Evolutionary conservation across 192 early-diverging fungal species (phyloP), one percentile per base, ranked within the genome.

Genomic region (Backusella parvicylindrica): DNA sequence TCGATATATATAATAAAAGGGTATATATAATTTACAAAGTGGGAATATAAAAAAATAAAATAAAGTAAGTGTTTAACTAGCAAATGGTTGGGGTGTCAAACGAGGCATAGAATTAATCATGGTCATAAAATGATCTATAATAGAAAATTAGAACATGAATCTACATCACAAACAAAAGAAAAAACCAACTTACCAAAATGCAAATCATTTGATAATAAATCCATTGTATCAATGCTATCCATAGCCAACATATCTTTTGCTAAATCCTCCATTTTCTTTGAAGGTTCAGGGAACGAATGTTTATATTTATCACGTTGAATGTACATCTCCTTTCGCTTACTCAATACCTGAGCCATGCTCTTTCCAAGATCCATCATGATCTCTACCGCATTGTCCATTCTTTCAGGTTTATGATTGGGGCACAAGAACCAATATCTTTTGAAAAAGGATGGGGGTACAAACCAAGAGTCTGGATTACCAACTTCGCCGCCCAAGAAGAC

Each of bases 381-480:
- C 49, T 79, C 77, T 7, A 79, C 49, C 1, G 68, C 36, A 70
- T 79, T 79, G 13, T 79, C 77, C 37, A 68, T 60, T 63, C 77
- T 47, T 23, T 74, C 41, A 12, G 72, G 77, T n/a, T 41, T 28
- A 70, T 79, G 77, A 36, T 74, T 79, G 66, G 77, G 77, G 40
- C 71, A 74, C 2, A 79, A 73, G 53, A 53, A 79, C 77, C 77
- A 79, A 37, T 70, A 79, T 33, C 74, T 65, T n/a, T 70, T 32
- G 26, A 79, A 56, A 38, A 79, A 79, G 1, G 41, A n/a, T 23
- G 77, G 77, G 16, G 77, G 72, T 15, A 74, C 77, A 68, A 70
- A 73, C 77, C 77, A 79, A 13, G 72, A 70, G 28, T 79, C 72
- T 28, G 77, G 72, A 69, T 79, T 74, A 3, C 66, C 77, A 21